Evolutionary conservation across 2,329 filamentous ascomycete species (phyloP).

Genomic region (Huntiella omanensis): DNA sequence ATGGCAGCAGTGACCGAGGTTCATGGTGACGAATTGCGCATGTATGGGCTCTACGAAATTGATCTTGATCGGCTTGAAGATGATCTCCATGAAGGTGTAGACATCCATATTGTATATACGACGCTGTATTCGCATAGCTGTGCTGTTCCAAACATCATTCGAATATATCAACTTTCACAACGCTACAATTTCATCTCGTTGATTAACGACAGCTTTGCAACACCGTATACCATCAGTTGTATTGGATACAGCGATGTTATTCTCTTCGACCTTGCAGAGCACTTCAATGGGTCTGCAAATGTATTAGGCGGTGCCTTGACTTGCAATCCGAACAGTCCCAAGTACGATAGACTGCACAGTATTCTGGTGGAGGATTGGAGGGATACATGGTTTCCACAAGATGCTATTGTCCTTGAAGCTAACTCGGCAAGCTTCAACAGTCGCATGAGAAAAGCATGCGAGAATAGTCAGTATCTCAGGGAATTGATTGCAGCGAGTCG

Average conservation of each 20-base stretch:
- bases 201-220: constrained; percentile 30
- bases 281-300: constrained; percentile 36
- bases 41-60: constrained; percentile 20
- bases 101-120: constrained; percentile 27
- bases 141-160: constrained; percentile 18
- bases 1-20: no score
- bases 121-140: constrained; percentile 24
- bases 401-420: constrained; percentile 18
- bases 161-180: constrained; percentile 21
- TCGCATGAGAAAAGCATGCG: constrained; percentile 17
- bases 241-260: constrained; percentile 29
- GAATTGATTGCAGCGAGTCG: constrained; percentile 14
- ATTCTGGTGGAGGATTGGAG: constrained; percentile 11
- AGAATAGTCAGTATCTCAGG: constrained; percentile 15
- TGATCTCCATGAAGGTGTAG: constrained; percentile 23
- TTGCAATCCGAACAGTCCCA: constrained; percentile 27
- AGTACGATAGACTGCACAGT: constrained; percentile 21
- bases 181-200: constrained; percentile 26
- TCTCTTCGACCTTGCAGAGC: constrained; percentile 35
- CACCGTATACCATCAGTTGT: constrained; percentile 31
- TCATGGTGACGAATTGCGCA: constrained; percentile 26
- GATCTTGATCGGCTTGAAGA: constrained; percentile 26
- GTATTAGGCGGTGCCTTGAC: constrained; percentile 31
- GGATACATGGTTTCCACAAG: constrained; percentile 15
- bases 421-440: constrained; percentile 22